Conservation (phyloP, 2,329 filamentous ascomycete genomes). For the Thyridium curvatum region DNA sequence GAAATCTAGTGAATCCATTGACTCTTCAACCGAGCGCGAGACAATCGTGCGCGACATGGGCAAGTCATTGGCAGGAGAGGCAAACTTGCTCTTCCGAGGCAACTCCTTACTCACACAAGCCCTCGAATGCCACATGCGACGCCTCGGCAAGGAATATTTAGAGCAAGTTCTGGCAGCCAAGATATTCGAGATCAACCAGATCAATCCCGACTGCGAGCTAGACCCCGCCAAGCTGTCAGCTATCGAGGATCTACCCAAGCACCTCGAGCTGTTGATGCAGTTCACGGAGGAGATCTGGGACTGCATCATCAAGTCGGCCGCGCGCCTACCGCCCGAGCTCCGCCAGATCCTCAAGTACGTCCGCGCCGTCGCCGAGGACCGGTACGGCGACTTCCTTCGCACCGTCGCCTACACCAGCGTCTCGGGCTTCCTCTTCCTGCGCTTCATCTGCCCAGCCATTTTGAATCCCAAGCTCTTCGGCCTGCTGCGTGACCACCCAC, state of each 20-base stretch:
- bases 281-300: constrained; percentile 83
- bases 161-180: constrained; percentile 83
- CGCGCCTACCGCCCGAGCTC: constrained; percentile 72
- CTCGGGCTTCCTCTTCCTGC: constrained; percentile 87
- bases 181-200: constrained; percentile 81
- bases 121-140: constrained; percentile 91
- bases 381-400: constrained; percentile 86
- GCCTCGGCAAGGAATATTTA: constrained; percentile 86
- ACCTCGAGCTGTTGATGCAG: constrained; percentile 72
- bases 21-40: constrained; percentile 59
- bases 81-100: constrained; percentile 89
- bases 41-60: constrained; percentile 70
- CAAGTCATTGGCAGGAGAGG: constrained; percentile 76
- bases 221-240: constrained; percentile 73
- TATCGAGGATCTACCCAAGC: constrained; percentile 68
- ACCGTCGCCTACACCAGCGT: constrained; percentile 91
- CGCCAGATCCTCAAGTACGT: constrained; percentile 86
- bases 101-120: constrained; percentile 93
- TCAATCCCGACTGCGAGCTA: constrained; percentile 89
- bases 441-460: constrained; percentile 95
- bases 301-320: constrained; percentile 69
- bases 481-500: constrained; percentile 75
- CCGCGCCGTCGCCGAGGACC: constrained; percentile 84
- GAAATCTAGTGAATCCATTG: constrained; percentile 63
- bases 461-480: constrained; percentile 92